A percentile compares a stretch with the other conserved stretches of the same genome.
Conservation (phyloP, 805 yeast species). For the Candida quercuum region DNA sequence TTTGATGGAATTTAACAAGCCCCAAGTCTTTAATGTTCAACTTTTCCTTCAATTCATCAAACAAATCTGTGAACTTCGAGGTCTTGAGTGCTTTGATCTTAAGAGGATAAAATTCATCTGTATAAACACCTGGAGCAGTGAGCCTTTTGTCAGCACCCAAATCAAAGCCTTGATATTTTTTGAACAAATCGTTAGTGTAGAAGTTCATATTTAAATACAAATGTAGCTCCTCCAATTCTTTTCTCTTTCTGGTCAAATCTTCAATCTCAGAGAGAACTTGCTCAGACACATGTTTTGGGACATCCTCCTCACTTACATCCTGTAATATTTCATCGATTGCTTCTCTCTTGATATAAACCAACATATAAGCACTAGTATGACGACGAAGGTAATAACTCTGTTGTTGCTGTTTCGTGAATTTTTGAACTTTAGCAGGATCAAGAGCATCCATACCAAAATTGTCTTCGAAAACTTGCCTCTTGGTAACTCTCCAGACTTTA, state of each 20-base stretch:
- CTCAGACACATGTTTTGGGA: constrained; percentile 64
- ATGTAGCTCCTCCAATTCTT: constrained; percentile 69
- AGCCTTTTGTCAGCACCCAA: constrained; percentile 55
- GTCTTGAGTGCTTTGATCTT: constrained; percentile 51
- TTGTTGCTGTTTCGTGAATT: constrained; percentile 53
- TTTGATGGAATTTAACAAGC: constrained; percentile 53
- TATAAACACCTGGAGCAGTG: constrained; percentile 41
- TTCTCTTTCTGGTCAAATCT: constrained; percentile 46
- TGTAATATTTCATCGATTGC: constrained; percentile 54
- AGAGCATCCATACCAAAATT: constrained; percentile 80
- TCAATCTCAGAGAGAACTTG: constrained; percentile 60
- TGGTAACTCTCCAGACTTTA: constrained; percentile 81
- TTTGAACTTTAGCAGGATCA: constrained; percentile 40
- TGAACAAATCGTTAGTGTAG: constrained; percentile 48
- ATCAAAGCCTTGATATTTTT: constrained; percentile 68
- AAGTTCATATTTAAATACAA: constrained; percentile 53
- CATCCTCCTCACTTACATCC: constrained; percentile 45
- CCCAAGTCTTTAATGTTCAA: constrained; percentile 32
- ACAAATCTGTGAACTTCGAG: constrained; percentile 45
- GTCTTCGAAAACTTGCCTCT: constrained; percentile 81
- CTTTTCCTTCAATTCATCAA: constrained; percentile 40
- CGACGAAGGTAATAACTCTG: constrained; percentile 64
- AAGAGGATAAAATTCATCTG: constrained; percentile 41
- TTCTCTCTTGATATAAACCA: constrained; percentile 78
- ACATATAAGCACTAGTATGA: constrained; percentile 95